Evolutionary conservation across 2,329 filamentous ascomycete species (phyloP).

Genomic region (Fusarium protoensiforme): DNA sequence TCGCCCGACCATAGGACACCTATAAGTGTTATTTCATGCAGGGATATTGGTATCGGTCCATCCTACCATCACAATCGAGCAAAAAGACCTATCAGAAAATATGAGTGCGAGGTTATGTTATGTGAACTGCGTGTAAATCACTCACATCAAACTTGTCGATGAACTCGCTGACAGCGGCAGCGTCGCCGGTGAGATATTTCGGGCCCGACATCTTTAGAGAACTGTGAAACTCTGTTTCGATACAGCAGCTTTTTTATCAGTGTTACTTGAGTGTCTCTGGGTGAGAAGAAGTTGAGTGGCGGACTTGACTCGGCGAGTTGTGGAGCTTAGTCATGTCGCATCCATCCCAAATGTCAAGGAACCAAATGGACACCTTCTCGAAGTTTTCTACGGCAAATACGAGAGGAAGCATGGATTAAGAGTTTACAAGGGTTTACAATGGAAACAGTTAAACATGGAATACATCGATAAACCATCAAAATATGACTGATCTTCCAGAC

Average conservation of each 20-base stretch:
- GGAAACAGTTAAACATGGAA: neutral
- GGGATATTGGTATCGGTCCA: no score
- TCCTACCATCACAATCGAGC: constrained; percentile 94
- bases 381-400: neutral
- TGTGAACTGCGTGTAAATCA: constrained; percentile 39
- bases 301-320: neutral
- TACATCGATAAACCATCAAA: neutral
- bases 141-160: constrained; percentile 92
- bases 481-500: neutral
- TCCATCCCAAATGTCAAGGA: neutral
- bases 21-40: constrained; percentile 49
- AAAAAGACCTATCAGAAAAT: constrained; percentile 78
- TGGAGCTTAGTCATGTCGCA: constrained; percentile 22
- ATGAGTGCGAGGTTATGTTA: neutral
- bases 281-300: constrained; percentile 1
- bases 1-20: constrained; percentile 98
- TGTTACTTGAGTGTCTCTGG: neutral
- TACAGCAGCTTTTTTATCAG: neutral
- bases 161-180: constrained; percentile 81
- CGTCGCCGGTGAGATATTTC: constrained; percentile 83
- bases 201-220: constrained; percentile 47
- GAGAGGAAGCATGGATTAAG: neutral
- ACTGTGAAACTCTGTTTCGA: neutral
- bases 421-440: neutral
- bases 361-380: neutral